phyloP scores from a whole-genome alignment of 495 filamentous ascomycete species.

The Talaromyces wortmannii region DNA sequence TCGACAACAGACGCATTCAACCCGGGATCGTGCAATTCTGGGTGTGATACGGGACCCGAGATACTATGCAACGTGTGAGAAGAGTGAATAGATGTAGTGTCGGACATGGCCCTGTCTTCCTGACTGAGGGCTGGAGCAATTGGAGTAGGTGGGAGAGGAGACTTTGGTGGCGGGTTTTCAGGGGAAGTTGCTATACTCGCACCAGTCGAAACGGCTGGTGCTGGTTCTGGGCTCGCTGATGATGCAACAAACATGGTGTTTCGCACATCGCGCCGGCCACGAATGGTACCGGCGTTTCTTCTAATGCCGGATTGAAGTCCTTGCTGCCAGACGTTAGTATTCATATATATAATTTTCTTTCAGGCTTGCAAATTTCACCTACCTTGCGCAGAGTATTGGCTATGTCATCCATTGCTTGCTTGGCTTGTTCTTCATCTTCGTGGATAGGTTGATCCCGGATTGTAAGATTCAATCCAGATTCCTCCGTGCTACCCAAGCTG shows the following conservation, averaged over 20 bases:
- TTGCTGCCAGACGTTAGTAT: conserved; percentile 24
- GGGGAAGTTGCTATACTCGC: conserved; percentile 18
- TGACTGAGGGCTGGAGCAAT: conserved; percentile 21
- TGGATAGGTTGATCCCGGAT: conserved; percentile 90
- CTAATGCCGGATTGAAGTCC: conserved; percentile 51
- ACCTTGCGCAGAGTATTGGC: conserved; percentile 76
- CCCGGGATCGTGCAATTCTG: conserved; percentile 74
- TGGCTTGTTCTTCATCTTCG: conserved; percentile 84
- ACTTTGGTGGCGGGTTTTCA: conserved; percentile 30
- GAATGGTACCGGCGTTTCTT: conserved; percentile 67
- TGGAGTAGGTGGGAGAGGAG: conserved; percentile 36
- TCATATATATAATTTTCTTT: neutral
- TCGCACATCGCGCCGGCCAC: conserved; percentile 85
- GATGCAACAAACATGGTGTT: conserved; percentile 70
- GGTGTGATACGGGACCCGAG: conserved; percentile 57
- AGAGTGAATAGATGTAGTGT: conserved; percentile 88
- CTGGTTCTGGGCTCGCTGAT: conserved; percentile 23
- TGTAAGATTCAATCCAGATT: conserved; percentile 77
- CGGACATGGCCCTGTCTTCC: conserved; percentile 61
- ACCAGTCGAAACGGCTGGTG: conserved; percentile 10
- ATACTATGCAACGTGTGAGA: conserved; percentile 69
- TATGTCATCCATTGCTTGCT: conserved; percentile 83
- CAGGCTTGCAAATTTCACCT: conserved; percentile 13
- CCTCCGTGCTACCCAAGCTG: conserved; percentile 46
- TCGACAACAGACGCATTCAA: conserved; percentile 90